A percentile compares a stretch with the other conserved stretches of the same genome.
These are phyloP conservation scores for Blastocrithidia nonstop DNA, from an alignment of 208 protist species.

Conservation along the genomic window DNA sequence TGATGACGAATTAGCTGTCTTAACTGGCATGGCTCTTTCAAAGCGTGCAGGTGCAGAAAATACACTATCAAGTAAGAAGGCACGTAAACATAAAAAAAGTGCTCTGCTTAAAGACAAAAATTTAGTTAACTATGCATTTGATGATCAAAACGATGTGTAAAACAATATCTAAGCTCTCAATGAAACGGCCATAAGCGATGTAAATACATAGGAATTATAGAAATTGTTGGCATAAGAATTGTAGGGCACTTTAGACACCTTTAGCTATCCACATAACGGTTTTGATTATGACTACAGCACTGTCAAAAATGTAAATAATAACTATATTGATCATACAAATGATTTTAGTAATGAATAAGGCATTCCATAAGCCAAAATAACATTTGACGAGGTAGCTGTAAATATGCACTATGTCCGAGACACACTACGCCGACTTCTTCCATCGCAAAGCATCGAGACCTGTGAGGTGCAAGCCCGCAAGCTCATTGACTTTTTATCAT, in stretches of 20 bases:
- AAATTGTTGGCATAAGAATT: not conserved
- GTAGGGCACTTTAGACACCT: not conserved
- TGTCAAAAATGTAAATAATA: no score
- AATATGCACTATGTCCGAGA: constrained; percentile 73
- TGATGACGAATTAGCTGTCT: not conserved
- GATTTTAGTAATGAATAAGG: no score
- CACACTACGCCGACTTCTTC: constrained; percentile 62
- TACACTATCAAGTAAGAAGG: no score
- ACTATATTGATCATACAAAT: no score
- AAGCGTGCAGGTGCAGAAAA: no score
- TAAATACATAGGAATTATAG: no score
- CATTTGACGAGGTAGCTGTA: constrained; percentile 72
- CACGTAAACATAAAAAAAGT: no score
- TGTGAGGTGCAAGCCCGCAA: constrained; percentile 39
- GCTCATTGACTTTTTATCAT: constrained; percentile 48
- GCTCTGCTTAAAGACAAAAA: no score
- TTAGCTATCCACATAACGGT: not conserved
- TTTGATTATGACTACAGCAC: not conserved
- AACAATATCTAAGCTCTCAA: no score
- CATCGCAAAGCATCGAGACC: constrained; percentile 32
- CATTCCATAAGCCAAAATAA: constrained; percentile 9
- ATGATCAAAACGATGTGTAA: no score
- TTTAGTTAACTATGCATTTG: no score
- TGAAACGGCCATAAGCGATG: no score
- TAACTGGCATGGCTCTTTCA: not conserved